A percentile compares a stretch with the other conserved stretches of the same genome.
Evolutionary conservation across 2,329 filamentous ascomycete genomes (phyloP).

Genomic region (Fusarium nanum): DNA sequence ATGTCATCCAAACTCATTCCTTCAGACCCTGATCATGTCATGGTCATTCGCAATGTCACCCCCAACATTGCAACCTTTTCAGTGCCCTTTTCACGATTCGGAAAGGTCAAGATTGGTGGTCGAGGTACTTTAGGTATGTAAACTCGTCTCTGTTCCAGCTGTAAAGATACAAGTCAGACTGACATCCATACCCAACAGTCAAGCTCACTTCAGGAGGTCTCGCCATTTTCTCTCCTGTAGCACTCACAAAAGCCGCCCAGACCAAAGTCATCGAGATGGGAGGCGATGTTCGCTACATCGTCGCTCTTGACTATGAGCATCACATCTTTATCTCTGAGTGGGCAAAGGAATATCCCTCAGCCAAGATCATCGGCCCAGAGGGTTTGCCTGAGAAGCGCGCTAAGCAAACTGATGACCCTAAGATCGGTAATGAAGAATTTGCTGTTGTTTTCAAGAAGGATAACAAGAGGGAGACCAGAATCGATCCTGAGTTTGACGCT

Average conservation of each 20-base stretch:
- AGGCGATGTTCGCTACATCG: constrained; percentile 82
- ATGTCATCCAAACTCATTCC: constrained; percentile 76
- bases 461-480: constrained; percentile 61
- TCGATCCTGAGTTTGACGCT: constrained; percentile 82
- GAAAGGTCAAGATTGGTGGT: constrained; percentile 83
- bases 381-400: constrained; percentile 86
- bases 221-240: constrained; percentile 92
- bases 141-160: neutral
- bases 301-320: constrained; percentile 91
- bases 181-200: constrained; percentile 62
- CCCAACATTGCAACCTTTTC: constrained; percentile 83
- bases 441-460: constrained; percentile 73
- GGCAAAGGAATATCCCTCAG: constrained; percentile 81
- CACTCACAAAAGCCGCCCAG: constrained; percentile 79
- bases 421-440: constrained; percentile 68
- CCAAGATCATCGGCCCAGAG: constrained; percentile 84
- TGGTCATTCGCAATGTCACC: constrained; percentile 89
- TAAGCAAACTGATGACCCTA: constrained; percentile 60
- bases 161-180: neutral
- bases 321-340: constrained; percentile 93
- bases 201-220: constrained; percentile 81
- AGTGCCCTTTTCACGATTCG: constrained; percentile 86
- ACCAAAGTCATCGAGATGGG: constrained; percentile 72
- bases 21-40: constrained; percentile 79
- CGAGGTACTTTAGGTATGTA: constrained; percentile 82